A percentile compares a stretch with the other conserved stretches of the same genome.
Conservation (phyloP, 257 asterid genomes). For the Gentiana macrophylla region DNA sequence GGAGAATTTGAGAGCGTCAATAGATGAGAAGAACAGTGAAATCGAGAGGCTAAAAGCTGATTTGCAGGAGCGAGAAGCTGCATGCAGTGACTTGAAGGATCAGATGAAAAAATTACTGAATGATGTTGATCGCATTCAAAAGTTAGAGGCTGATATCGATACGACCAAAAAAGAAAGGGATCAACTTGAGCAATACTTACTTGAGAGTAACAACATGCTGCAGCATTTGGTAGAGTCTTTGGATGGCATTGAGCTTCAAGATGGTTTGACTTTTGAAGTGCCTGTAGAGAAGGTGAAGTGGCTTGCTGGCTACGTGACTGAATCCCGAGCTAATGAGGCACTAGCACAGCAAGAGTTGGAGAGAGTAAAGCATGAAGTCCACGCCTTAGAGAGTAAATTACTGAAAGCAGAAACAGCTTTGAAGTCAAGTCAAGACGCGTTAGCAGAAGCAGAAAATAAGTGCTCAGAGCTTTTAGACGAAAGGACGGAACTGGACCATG, state of each 20-base stretch:
- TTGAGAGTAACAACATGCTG: conserved; percentile 58
- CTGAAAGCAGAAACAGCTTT: conserved; percentile 32
- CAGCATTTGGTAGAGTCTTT: conserved; percentile 57
- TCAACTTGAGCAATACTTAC: conserved; percentile 60
- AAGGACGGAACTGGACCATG: conserved; percentile 53
- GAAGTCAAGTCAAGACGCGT: conserved; percentile 49
- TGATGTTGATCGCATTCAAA: conserved; percentile 47
- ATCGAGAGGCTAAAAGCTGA: conserved; percentile 61
- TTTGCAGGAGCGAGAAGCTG: conserved; percentile 35
- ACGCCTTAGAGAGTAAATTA: conserved; percentile 34
- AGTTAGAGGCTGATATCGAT: conserved; percentile 47
- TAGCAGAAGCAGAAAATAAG: conserved; percentile 43
- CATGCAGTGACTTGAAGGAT: conserved; percentile 38
- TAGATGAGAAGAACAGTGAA: conserved; percentile 59
- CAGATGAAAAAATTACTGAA: conserved; percentile 42
- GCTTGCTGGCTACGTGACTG: conserved; percentile 41
- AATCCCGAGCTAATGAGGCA: conserved; percentile 36
- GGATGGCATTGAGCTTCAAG: conserved; percentile 49
- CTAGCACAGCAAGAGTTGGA: conserved; percentile 52
- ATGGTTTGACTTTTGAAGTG: conserved; percentile 38
- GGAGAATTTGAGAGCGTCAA: conserved; percentile 59
- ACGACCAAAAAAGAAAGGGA: conserved; percentile 38
- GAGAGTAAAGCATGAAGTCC: conserved; percentile 42
- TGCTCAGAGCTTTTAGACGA: conserved; percentile 48
- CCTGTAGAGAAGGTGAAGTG: conserved; percentile 72